phyloP scores from a whole-genome alignment of 2,329 filamentous ascomycete species.

The Ophiocordyceps sinensis region DNA sequence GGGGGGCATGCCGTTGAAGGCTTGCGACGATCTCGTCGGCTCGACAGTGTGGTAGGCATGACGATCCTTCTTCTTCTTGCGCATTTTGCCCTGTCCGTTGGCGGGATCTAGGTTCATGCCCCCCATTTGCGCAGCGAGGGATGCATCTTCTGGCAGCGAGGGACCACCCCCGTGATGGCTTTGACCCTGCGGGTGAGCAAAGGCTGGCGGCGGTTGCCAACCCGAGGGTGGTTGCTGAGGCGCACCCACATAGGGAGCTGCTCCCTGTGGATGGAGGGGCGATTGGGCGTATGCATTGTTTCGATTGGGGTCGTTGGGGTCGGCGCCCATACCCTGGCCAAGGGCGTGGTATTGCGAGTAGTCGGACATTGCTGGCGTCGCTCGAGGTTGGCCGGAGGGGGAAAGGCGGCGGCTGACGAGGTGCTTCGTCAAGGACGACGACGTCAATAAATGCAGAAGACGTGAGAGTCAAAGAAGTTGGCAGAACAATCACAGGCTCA shows the following conservation, averaged over 20 bases:
- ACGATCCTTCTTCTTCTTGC: constrained; percentile 84
- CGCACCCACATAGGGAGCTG: constrained; percentile 12
- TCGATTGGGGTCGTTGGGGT: constrained; percentile 39
- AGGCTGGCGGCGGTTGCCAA: constrained; percentile 10
- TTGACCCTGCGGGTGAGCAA: constrained; percentile 18
- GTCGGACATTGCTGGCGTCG: constrained; percentile 31
- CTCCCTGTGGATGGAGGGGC: constrained; percentile 33
- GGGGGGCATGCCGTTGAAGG: constrained; percentile 54
- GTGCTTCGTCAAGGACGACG: not conserved
- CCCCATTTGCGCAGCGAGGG: constrained; percentile 60
- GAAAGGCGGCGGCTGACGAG: not conserved
- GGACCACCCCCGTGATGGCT: constrained; percentile 11
- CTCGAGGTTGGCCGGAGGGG: no score
- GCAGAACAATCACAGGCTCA: constrained; percentile 3
- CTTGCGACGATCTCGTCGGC: constrained; percentile 50
- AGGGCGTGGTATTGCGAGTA: constrained; percentile 41
- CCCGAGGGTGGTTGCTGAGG: constrained; percentile 3
- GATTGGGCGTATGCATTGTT: constrained; percentile 37
- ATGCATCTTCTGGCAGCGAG: constrained; percentile 27
- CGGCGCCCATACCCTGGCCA: constrained; percentile 38
- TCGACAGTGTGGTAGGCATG: constrained; percentile 86
- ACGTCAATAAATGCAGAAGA: not conserved
- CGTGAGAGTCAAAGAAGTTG: not conserved
- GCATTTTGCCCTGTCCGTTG: constrained; percentile 30
- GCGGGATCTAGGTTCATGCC: constrained; percentile 48